These are phyloP conservation scores for Trichosporon sp. DNA, from an alignment of 1,284 basidiomycete genomes.

Conservation along the genomic window DNA sequence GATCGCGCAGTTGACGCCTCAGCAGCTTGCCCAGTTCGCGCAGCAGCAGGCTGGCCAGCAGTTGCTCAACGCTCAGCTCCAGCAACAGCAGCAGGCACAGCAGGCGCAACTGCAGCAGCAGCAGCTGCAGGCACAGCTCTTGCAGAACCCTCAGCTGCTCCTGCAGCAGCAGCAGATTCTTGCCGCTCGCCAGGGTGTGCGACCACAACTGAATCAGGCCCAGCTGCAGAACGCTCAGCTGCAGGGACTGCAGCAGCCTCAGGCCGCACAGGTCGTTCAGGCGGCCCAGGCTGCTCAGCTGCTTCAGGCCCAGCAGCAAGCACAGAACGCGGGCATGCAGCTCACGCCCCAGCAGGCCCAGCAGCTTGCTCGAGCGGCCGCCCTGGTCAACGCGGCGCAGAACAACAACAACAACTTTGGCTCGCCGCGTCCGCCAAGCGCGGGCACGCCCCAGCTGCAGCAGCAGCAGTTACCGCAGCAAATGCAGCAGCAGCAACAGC, in stretches of 20 bases:
- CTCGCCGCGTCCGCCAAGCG: conserved; percentile 27
- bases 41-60: conserved; percentile 16
- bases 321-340: conserved; percentile 19
- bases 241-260: conserved; percentile 12
- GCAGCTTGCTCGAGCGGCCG: conserved; percentile 19
- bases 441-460: background rate
- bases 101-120: conserved; percentile 15
- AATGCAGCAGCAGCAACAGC: background rate
- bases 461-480: background rate
- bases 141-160: conserved; percentile 14
- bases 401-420: conserved; percentile 26
- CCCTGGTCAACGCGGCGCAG: conserved; percentile 14
- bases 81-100: conserved; percentile 21
- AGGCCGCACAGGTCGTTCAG: conserved; percentile 10
- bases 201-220: conserved; percentile 13
- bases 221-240: conserved; percentile 13
- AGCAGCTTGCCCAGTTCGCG: conserved; percentile 21
- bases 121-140: conserved; percentile 10
- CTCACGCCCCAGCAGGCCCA: conserved; percentile 21
- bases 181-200: conserved; percentile 2
- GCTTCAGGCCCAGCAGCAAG: conserved; percentile 23
- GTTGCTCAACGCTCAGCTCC: conserved; percentile 18
- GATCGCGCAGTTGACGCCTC: conserved; percentile 15
- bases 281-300: conserved; percentile 18
- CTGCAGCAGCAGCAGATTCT: conserved; percentile 19